Evolutionary conservation across 163 green algal species (phyloP).

Genomic region (Botryococcus braunii): DNA sequence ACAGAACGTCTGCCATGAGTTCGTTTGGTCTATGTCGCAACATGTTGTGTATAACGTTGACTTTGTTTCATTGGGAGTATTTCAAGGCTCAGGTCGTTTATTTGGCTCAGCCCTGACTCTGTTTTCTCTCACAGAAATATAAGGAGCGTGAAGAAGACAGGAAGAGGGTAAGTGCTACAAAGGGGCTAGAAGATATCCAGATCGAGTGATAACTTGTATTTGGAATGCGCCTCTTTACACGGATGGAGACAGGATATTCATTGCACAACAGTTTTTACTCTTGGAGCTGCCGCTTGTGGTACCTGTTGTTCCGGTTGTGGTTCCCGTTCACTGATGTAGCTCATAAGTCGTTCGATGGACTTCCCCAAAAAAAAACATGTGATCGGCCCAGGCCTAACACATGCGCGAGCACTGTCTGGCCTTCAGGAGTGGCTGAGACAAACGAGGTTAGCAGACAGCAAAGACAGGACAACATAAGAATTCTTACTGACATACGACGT

Average conservation of each 20-base stretch:
- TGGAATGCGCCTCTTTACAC: no score
- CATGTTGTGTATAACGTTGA: not conserved
- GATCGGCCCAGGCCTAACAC: no score
- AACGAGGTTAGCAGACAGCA: no score
- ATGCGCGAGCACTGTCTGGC: no score
- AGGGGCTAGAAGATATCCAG: not conserved
- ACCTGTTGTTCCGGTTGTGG: not conserved
- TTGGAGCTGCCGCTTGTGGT: not conserved
- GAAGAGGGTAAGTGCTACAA: constrained; percentile 45
- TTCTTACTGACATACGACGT: no score
- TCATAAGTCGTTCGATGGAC: not conserved
- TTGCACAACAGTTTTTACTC: not conserved
- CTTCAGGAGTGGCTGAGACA: no score
- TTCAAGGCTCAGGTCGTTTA: no score
- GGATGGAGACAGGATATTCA: not conserved
- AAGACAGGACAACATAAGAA: no score
- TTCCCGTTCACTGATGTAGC: not conserved
- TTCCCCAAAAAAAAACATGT: no score
- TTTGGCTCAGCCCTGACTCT: no score
- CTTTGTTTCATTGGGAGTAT: constrained; percentile 5
- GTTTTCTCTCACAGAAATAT: constrained; percentile 48
- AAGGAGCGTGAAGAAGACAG: constrained; percentile 71
- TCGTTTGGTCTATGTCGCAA: not conserved
- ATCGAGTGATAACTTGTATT: no score
- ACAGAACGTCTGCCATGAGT: not conserved